Evolutionary conservation across 352 stramenopile genomes (phyloP).

Genomic region (Phytophthora meadii): DNA sequence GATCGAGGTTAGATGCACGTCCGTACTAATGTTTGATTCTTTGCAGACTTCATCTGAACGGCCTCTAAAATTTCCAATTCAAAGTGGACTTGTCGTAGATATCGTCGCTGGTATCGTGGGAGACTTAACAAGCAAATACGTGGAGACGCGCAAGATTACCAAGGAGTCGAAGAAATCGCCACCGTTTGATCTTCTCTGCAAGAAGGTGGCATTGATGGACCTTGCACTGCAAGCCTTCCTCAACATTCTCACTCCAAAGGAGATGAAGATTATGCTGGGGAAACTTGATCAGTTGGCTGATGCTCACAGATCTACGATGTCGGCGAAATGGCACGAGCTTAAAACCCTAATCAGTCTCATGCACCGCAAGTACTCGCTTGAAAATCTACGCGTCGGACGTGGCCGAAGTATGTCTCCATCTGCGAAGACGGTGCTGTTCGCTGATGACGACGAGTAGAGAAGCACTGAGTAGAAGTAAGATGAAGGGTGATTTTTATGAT

Average conservation of each 20-base stretch:
- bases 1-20: not conserved
- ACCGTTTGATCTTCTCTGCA: constrained; percentile 79
- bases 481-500: constrained; percentile 14
- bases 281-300: constrained; percentile 79
- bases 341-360: constrained; percentile 88
- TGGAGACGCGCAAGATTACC: constrained; percentile 54
- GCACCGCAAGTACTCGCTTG: constrained; percentile 85
- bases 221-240: constrained; percentile 80
- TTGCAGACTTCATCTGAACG: constrained; percentile 56
- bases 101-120: constrained; percentile 84
- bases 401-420: constrained; percentile 46
- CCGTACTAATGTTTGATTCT: constrained; percentile 8
- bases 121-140: constrained; percentile 77
- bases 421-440: constrained; percentile 57
- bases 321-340: constrained; percentile 85
- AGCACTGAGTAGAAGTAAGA: constrained; percentile 10
- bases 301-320: constrained; percentile 83
- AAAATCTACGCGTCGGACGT: constrained; percentile 75
- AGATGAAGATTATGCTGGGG: constrained; percentile 72
- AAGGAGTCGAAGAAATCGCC: constrained; percentile 45
- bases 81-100: constrained; percentile 78
- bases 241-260: constrained; percentile 72
- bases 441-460: constrained; percentile 34
- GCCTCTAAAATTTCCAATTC: constrained; percentile 83
- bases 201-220: constrained; percentile 87